Conservation (phyloP, 2,329 filamentous ascomycete genomes). For the Ophiostoma pallidulum region DNA sequence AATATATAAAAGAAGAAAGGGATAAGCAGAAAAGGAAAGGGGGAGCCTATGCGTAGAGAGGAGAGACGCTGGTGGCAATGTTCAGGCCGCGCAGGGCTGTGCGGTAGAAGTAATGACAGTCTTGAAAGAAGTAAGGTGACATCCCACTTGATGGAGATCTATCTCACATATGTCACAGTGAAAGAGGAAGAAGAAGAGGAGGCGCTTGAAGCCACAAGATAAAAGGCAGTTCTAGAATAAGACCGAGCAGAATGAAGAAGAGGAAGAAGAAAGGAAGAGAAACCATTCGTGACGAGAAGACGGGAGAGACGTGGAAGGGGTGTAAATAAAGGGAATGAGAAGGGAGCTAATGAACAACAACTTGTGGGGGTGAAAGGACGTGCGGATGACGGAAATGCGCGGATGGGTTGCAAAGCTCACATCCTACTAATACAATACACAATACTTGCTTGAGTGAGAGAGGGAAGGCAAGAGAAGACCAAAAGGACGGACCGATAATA, state of each 20-base stretch:
- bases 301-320: too few species aligned
- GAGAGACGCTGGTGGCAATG: constrained; percentile 68
- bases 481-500: too few species aligned
- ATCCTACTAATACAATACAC: too few species aligned
- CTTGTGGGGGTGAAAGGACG: constrained; percentile 3
- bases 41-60: constrained; percentile 53
- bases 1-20: not conserved
- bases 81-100: constrained; percentile 79
- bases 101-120: constrained; percentile 90
- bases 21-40: not conserved
- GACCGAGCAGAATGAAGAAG: not conserved
- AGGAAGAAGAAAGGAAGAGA: not conserved
- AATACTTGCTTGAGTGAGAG: not conserved
- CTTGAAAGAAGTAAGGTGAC: constrained; percentile 73
- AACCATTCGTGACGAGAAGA: not conserved
- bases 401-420: not conserved
- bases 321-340: not conserved
- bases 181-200: not conserved
- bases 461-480: not conserved
- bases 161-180: not conserved
- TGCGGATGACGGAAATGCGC: constrained; percentile 4
- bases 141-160: constrained; percentile 44
- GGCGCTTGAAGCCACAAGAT: too few species aligned
- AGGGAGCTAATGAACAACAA: not conserved
- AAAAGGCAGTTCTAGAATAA: not conserved